A percentile compares a stretch with the other conserved stretches of the same genome.
These are phyloP conservation scores for Rhodotorula sp. DNA, from an alignment of 1,284 basidiomycete species.

Conservation along the genomic window DNA sequence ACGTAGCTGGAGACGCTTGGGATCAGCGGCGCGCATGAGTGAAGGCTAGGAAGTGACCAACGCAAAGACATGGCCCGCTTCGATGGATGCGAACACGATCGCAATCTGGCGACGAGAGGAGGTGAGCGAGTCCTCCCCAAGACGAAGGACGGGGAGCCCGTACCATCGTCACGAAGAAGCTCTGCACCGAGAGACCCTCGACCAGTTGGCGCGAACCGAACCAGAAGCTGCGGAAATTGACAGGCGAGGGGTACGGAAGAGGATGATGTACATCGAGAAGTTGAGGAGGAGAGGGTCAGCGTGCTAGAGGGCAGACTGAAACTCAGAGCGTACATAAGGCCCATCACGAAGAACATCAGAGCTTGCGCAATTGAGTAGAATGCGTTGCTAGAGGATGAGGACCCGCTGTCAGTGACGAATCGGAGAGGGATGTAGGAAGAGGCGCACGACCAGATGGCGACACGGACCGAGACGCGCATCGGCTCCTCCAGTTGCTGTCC, in stretches of 20 bases:
- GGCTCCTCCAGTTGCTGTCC: conserved; percentile 69
- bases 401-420: too few species aligned
- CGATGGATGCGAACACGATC: conserved; percentile 55
- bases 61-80: conserved; percentile 82
- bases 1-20: conserved; percentile 54
- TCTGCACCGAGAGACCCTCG: conserved; percentile 62
- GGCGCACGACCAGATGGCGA: conserved; percentile 61
- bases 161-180: conserved; percentile 69
- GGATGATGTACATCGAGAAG: conserved; percentile 7
- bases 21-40: too few species aligned
- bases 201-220: conserved; percentile 69
- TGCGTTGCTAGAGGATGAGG: conserved; percentile 56
- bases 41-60: conserved; percentile 49
- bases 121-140: too few species aligned
- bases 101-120: conserved; percentile 70
- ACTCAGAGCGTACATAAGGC: conserved; percentile 26
- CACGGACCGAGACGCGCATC: conserved; percentile 65
- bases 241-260: too few species aligned
- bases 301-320: too few species aligned
- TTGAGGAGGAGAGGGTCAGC: too few species aligned
- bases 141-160: too few species aligned
- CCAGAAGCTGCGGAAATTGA: conserved; percentile 57
- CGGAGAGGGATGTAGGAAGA: too few species aligned
- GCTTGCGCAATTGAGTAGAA: conserved; percentile 71
- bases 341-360: conserved; percentile 42